Percentiles rank a stretch among this genome's conserved stretches.
These are phyloP conservation scores for Suillus sp. DNA, from an alignment of 768 basidiomycete genomes.

Conservation along the genomic window DNA sequence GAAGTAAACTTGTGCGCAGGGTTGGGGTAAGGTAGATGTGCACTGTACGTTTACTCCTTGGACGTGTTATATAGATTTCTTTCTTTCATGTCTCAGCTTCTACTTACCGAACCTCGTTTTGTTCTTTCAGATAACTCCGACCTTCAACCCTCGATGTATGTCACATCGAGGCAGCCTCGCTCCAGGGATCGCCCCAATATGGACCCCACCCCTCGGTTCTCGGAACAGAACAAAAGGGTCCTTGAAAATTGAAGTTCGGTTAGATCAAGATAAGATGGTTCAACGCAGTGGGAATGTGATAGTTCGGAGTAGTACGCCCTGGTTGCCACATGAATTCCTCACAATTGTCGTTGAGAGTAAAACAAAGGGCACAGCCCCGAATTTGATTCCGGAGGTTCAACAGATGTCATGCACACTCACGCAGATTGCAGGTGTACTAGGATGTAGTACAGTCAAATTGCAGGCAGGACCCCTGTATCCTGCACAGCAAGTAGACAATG, in stretches of 20 bases:
- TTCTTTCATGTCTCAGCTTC: constrained; percentile 42
- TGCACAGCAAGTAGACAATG: neutral
- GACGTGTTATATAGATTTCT: constrained; percentile 35
- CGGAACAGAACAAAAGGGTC: constrained; percentile 17
- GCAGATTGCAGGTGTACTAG: neutral
- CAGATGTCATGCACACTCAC: neutral
- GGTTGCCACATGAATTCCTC: constrained; percentile 22
- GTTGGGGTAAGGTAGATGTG: constrained; percentile 1
- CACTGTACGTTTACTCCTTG: neutral
- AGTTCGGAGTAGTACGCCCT: constrained; percentile 23
- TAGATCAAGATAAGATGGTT: constrained; percentile 14
- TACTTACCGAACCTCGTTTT: constrained; percentile 44
- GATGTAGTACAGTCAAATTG: neutral
- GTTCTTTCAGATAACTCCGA: constrained; percentile 43
- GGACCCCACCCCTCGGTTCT: constrained; percentile 24
- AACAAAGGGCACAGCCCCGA: constrained; percentile 6
- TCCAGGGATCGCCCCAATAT: constrained; percentile 26
- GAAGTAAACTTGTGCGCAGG: neutral
- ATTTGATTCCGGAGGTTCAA: neutral
- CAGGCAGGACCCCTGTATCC: neutral
- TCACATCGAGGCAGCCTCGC: constrained; percentile 42
- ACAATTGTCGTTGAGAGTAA: neutral
- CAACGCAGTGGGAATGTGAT: constrained; percentile 35
- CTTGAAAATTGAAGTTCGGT: constrained; percentile 5
- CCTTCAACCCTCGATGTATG: constrained; percentile 33